These are phyloP conservation scores for Echium plantagineum DNA, from an alignment of 257 asterid species.

Conservation along the genomic window DNA sequence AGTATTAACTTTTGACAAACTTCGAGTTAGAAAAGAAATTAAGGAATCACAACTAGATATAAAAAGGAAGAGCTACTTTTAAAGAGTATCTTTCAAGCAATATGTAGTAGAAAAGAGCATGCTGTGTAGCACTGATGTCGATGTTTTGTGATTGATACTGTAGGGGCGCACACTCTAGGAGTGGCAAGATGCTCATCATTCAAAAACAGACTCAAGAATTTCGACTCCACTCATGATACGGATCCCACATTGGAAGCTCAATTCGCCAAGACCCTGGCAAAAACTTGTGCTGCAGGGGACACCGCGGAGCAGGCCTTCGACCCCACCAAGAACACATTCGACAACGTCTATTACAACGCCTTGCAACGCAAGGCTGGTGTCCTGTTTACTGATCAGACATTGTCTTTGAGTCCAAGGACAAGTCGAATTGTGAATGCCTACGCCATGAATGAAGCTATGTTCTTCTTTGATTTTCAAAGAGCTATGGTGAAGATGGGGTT, in stretches of 20 bases:
- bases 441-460: constrained; percentile 67
- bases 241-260: constrained; percentile 59
- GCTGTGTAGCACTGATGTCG: too few relatives aligned
- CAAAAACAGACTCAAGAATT: constrained; percentile 52
- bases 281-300: constrained; percentile 67
- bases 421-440: constrained; percentile 50
- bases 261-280: constrained; percentile 44
- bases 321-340: constrained; percentile 42
- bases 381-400: constrained; percentile 77
- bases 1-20: too few relatives aligned
- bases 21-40: too few relatives aligned
- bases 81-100: not conserved
- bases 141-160: not conserved
- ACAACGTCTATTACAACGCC: constrained; percentile 48
- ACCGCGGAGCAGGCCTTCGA: constrained; percentile 63
- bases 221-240: constrained; percentile 49
- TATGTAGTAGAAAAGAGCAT: not conserved
- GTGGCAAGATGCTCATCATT: constrained; percentile 84
- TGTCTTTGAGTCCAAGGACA: constrained; percentile 36
- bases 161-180: constrained; percentile 88
- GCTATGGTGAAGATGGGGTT: constrained; percentile 75
- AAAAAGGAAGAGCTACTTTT: too few relatives aligned
- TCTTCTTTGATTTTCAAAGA: constrained; percentile 66
- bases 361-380: constrained; percentile 55
- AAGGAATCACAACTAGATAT: too few relatives aligned